Base-by-base conservation (phyloP, 805 yeast genomes). In the Lipomyces lipofer region DNA sequence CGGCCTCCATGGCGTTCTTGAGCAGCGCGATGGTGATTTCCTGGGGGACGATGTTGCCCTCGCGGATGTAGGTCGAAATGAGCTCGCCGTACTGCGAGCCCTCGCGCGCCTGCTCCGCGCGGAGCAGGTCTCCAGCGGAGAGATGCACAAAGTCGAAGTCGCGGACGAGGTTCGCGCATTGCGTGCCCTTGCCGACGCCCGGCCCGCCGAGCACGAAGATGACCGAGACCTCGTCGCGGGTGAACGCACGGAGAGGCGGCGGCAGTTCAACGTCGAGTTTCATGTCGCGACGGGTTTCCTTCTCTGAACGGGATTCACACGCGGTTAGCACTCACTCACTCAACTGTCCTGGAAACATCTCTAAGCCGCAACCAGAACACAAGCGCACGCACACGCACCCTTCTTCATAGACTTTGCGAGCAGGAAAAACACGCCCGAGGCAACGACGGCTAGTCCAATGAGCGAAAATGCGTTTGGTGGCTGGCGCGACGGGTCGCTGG, bases 141-240 rank as follows among this genome's bases (percentile, higher is more conserved):
- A 92, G 74, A 69, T 92, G 99, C 29, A 86, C 84, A 70, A 91
- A 94, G 15, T 84, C 83, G 68, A 81, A 86, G 64, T 90, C 88
- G 19, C 78, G 72, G 42, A 92, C 97, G 52, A 92, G 77, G 67
- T 82, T 87, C 29, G 84, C 85, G 75, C 97, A 88, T 72, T 92
- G 99, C 0, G 99, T 92, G 53, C 99, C 98, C 69, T 94, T 94
- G 42, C 99, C 98, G 27, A 96, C 88, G 19, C 66, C 98, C 4
- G 98, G 98, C 2, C 98, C 98, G 42, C 99, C 99, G 29, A 92
- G 80, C 17, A 92, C 97, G 70, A 88, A 92, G 25, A 91, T 78
- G 3, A 92, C 95, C 25, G 87, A 82, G 27, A 87, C 83, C 52
- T 88, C 84, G 36, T 82, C 81, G 1, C 78, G 77, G 8, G 78